Percentiles rank a stretch among this genome's conserved stretches.
Conservation (phyloP, 1,284 basidiomycete species). For the Garcileccinum viscosum region DNA sequence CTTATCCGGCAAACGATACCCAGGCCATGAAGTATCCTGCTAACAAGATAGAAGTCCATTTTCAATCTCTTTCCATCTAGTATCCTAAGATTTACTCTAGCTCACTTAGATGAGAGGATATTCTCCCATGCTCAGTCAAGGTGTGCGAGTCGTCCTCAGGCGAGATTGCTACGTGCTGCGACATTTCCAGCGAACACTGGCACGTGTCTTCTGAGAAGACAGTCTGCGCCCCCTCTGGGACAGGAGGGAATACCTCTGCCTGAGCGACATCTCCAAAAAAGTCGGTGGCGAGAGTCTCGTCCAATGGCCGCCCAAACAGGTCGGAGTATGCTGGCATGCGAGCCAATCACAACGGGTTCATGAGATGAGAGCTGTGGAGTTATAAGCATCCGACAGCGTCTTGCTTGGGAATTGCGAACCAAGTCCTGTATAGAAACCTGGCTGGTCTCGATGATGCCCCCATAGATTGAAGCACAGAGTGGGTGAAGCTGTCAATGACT, state of each 20-base stretch:
- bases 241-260: slow-evolving; percentile 62
- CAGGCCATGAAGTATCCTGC: slow-evolving; percentile 34
- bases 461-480: slow-evolving; percentile 90
- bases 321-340: slow-evolving; percentile 86
- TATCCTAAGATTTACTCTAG: slow-evolving; percentile 21
- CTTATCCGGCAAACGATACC: slow-evolving; percentile 35
- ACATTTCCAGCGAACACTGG: background rate
- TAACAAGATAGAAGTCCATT: slow-evolving; percentile 37
- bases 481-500: slow-evolving; percentile 96
- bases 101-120: background rate
- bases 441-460: slow-evolving; percentile 90
- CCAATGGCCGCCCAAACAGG: slow-evolving; percentile 76
- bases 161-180: background rate
- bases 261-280: slow-evolving; percentile 94
- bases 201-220: background rate
- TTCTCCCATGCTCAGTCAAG: background rate
- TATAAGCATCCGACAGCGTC: slow-evolving; percentile 5
- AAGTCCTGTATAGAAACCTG: slow-evolving; percentile 84
- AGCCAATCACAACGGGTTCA: slow-evolving; percentile 77
- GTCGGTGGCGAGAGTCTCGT: slow-evolving; percentile 85
- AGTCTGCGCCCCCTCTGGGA: slow-evolving; percentile 5
- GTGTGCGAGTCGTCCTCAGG: slow-evolving; percentile 1
- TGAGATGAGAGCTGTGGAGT: slow-evolving; percentile 77
- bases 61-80: slow-evolving; percentile 33
- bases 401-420: slow-evolving; percentile 51